phyloP scores from a whole-genome alignment of 352 stramenopile species.

The Phytopythium aichiense region DNA sequence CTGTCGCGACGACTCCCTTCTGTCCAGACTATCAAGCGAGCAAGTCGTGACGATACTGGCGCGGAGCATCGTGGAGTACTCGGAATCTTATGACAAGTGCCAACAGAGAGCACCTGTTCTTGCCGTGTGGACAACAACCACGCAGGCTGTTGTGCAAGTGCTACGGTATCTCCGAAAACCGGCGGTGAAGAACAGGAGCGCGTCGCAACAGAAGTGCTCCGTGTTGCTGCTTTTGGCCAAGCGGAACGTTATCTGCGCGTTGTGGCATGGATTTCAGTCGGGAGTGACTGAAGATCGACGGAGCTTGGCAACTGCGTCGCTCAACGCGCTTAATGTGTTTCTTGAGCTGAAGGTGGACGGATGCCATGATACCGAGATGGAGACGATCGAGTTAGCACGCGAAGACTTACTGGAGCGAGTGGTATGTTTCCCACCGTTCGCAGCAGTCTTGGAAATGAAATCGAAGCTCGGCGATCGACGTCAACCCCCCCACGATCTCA shows the following conservation, averaged over 20 bases:
- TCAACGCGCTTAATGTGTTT: constrained; percentile 65
- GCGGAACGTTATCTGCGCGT: constrained; percentile 24
- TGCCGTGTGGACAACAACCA: constrained; percentile 33
- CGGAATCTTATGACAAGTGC: not conserved
- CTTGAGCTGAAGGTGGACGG: constrained; percentile 42
- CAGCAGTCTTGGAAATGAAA: constrained; percentile 19
- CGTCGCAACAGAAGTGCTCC: constrained; percentile 20
- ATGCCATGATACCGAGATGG: constrained; percentile 17
- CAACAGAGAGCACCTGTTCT: not conserved
- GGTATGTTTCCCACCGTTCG: constrained; percentile 23
- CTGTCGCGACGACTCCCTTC: constrained; percentile 17
- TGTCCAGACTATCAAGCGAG: constrained; percentile 39
- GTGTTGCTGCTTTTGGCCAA: constrained; percentile 38
- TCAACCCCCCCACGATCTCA: not conserved
- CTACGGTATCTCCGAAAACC: constrained; percentile 39
- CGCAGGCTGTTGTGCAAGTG: constrained; percentile 49
- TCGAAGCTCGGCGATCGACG: not conserved
- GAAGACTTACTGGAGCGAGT: constrained; percentile 33
- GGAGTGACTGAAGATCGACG: constrained; percentile 3
- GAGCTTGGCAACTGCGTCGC: constrained; percentile 41
- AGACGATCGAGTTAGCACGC: constrained; percentile 29
- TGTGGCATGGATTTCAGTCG: constrained; percentile 40
- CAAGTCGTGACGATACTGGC: constrained; percentile 30
- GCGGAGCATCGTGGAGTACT: constrained; percentile 22
- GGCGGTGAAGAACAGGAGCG: constrained; percentile 16